Evolutionary conservation across 805 yeast species (phyloP).

Genomic region (Yarrowia osloensis): DNA sequence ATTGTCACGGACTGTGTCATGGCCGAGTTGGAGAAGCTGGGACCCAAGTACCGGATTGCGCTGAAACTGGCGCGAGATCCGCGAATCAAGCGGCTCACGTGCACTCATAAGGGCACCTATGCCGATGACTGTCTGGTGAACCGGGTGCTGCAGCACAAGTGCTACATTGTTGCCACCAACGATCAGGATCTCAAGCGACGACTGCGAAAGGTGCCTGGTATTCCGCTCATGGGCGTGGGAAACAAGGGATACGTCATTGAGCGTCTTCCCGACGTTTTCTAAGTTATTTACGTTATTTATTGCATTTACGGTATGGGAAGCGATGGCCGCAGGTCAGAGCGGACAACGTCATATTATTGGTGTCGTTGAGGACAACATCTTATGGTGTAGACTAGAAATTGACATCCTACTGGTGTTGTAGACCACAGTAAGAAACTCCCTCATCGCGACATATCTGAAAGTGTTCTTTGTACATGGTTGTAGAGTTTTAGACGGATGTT

Average conservation of each 20-base stretch:
- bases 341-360: no score
- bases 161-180: constrained; percentile 95
- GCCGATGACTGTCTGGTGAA: constrained; percentile 97
- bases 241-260: constrained; percentile 90
- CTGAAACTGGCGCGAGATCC: constrained; percentile 91
- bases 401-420: no score
- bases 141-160: constrained; percentile 92
- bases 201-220: constrained; percentile 94
- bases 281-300: constrained; percentile 22
- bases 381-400: no score
- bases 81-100: constrained; percentile 78
- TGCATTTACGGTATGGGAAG: no score
- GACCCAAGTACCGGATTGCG: constrained; percentile 93
- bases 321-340: no score
- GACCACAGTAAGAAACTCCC: no score
- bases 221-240: constrained; percentile 96
- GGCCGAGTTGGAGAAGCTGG: constrained; percentile 96
- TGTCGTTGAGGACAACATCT: no score
- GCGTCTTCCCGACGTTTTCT: constrained; percentile 83
- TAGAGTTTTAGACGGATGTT: no score
- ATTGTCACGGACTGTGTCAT: constrained; percentile 95
- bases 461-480: no score
- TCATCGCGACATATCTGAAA: no score
- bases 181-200: constrained; percentile 96
- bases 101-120: constrained; percentile 93